Percentiles rank a stretch among this genome's conserved stretches.
These are phyloP conservation scores for Simplicillium sp. DNA, from an alignment of 2,329 filamentous ascomycete genomes.

Conservation along the genomic window DNA sequence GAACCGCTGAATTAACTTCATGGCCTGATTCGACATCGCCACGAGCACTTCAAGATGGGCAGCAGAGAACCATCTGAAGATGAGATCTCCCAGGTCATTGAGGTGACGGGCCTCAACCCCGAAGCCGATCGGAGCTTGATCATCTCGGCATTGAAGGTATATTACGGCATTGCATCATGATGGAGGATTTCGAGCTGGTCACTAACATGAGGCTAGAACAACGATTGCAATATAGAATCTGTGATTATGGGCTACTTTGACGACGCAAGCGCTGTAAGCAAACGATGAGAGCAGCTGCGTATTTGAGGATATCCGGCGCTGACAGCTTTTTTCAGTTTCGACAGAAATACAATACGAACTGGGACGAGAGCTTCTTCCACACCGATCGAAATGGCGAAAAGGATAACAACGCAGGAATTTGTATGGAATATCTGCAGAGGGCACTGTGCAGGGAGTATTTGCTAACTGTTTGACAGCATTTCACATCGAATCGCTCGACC, in stretches of 20 bases:
- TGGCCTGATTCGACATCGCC: too few relatives aligned
- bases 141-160: conserved; percentile 31
- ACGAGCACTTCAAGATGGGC: conserved; percentile 14
- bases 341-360: conserved; percentile 34
- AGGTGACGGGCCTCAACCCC: conserved; percentile 27
- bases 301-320: conserved; percentile 13
- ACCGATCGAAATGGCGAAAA: conserved; percentile 41
- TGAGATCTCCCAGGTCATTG: conserved; percentile 28
- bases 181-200: not conserved
- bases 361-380: conserved; percentile 45
- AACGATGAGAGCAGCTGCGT: conserved; percentile 8
- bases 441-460: not conserved
- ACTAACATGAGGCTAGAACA: conserved; percentile 14
- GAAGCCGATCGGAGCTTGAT: conserved; percentile 28
- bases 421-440: conserved; percentile 21
- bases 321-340: conserved; percentile 26
- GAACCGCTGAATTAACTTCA: not conserved
- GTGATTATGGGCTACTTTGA: conserved; percentile 46
- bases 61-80: conserved; percentile 25
- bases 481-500: conserved; percentile 43
- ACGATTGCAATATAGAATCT: conserved; percentile 35
- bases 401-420: conserved; percentile 25
- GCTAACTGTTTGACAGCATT: conserved; percentile 31
- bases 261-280: conserved; percentile 15
- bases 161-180: not conserved